These are phyloP conservation scores for Polychytrium aggregatum DNA, from an alignment of 192 early-diverging fungal species.

Conservation along the genomic window DNA sequence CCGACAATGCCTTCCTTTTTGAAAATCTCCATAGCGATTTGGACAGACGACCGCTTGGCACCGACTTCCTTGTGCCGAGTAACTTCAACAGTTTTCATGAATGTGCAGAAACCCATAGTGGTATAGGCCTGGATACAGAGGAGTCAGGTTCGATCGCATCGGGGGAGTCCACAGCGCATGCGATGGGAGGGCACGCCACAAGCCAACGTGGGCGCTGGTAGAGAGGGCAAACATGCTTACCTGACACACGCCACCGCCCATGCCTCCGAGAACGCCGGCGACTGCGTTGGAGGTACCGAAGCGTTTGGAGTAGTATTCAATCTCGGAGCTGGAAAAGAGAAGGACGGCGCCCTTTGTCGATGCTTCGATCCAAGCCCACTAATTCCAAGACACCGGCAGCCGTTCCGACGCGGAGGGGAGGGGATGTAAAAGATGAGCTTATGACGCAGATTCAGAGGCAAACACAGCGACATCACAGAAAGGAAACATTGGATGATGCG, in stretches of 20 bases:
- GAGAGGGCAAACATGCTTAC: slow-evolving; percentile 1
- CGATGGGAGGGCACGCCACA: background rate
- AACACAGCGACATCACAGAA: too few relatives aligned
- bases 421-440: too few relatives aligned
- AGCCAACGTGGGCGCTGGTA: background rate
- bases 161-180: background rate
- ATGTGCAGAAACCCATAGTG: slow-evolving; percentile 99
- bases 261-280: slow-evolving; percentile 85
- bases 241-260: slow-evolving; percentile 89
- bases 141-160: background rate
- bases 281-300: slow-evolving; percentile 23
- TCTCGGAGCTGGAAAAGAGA: slow-evolving; percentile 59
- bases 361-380: slow-evolving; percentile 66
- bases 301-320: slow-evolving; percentile 47
- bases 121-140: slow-evolving; percentile 58
- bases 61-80: slow-evolving; percentile 76
- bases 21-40: slow-evolving; percentile 82
- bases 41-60: slow-evolving; percentile 59
- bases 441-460: too few relatives aligned
- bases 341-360: slow-evolving; percentile 71
- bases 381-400: too few relatives aligned
- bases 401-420: too few relatives aligned
- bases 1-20: slow-evolving; percentile 86
- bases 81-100: slow-evolving; percentile 93
- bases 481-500: too few relatives aligned